A percentile compares a stretch with the other conserved stretches of the same genome.
Evolutionary conservation across 257 asterid genomes (phyloP).

Genomic region (Perilla frutescens): DNA sequence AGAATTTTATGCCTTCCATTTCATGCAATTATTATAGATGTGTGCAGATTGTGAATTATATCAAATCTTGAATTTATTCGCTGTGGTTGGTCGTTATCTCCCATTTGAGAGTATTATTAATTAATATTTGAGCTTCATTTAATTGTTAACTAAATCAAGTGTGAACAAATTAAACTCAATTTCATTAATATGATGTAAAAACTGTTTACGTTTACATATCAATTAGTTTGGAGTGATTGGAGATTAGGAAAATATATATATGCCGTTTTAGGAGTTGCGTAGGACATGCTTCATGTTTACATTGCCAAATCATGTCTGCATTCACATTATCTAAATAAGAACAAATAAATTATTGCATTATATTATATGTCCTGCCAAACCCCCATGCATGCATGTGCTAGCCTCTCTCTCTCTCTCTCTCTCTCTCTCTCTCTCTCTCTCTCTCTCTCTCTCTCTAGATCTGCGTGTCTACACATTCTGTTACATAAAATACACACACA

Average conservation of each 20-base stretch:
- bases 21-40: background rate
- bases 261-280: background rate
- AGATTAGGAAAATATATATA: background rate
- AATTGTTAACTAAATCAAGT: too few species aligned
- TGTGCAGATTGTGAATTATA: background rate
- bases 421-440: background rate
- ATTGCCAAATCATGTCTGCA: constrained; percentile 21
- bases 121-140: background rate
- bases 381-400: background rate
- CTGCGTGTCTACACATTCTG: background rate
- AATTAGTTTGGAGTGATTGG: background rate
- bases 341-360: background rate
- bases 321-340: background rate
- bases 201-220: too few species aligned
- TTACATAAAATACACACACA: too few species aligned
- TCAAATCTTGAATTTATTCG: background rate
- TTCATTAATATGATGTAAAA: too few species aligned
- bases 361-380: background rate
- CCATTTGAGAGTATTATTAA: too few species aligned
- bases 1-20: background rate
- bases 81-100: too few species aligned
- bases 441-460: background rate
- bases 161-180: background rate
- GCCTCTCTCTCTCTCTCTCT: background rate
- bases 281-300: constrained; percentile 20